A percentile compares a stretch with the other conserved stretches of the same genome.
Evolutionary conservation across 495 filamentous ascomycete species (phyloP).

Genomic region (Penicillium subrubescens): DNA sequence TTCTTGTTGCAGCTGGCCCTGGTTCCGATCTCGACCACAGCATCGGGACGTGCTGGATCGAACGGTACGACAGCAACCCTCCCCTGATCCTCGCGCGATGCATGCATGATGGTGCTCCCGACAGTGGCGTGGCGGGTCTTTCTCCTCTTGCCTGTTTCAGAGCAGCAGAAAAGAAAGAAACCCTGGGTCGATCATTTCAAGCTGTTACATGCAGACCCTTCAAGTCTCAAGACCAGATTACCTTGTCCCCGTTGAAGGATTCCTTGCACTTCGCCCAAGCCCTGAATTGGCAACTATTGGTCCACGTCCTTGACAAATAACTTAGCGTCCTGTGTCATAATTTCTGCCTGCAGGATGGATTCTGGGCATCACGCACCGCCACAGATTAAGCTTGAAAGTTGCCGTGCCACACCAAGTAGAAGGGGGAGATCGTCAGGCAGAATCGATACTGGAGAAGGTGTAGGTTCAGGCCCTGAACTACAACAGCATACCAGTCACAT

Average conservation of each 20-base stretch:
- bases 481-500: neutral
- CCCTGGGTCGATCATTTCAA: constrained; percentile 3
- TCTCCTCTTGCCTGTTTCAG: neutral
- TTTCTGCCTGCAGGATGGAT: neutral
- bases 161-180: neutral
- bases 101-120: constrained; percentile 12
- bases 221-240: neutral
- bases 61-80: constrained; percentile 10
- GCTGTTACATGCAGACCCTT: neutral
- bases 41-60: constrained; percentile 18
- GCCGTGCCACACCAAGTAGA: constrained; percentile 23
- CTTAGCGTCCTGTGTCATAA: neutral
- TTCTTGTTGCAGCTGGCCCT: constrained; percentile 1
- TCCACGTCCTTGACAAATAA: constrained; percentile 23
- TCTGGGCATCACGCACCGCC: constrained; percentile 23
- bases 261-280: neutral
- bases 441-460: neutral
- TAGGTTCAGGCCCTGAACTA: neutral
- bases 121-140: constrained; percentile 1
- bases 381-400: constrained; percentile 15
- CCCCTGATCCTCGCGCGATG: constrained; percentile 9
- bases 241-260: neutral
- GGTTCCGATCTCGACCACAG: constrained; percentile 30
- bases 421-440: neutral
- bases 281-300: neutral